Base-by-base conservation (phyloP, 2,329 filamentous ascomycete species). In the Thelonectria discophora region DNA sequence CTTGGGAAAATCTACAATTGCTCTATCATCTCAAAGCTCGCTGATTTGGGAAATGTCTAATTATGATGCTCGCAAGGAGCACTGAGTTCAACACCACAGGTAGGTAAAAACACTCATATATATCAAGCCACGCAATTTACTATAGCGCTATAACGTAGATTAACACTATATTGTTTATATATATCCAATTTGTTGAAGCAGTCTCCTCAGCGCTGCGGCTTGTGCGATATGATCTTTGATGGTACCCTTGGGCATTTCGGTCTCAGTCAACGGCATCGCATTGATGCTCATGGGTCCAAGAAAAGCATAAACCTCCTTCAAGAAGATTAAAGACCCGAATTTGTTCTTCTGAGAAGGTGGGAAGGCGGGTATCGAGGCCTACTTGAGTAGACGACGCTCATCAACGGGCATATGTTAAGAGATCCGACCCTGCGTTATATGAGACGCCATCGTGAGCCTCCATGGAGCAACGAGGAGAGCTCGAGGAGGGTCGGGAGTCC, bases 61-160 rank as follows among this genome's bases (percentile, higher is more conserved):
- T 1, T 1, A n/a, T 15, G 4, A 13, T 12, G 37, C 50, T 12
- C 50, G 54, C 32, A 8, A 11, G 15, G 15, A 2, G 9, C 20
- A 37, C 1, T 5, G 13, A n/a, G 1, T 11, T 15, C 1, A 6
- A 17, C 10, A 13, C 6, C 5, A 20, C n/a, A n/a, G n/a, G n/a
- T 12, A 13, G 24, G 24, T 24, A 24, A 11, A 7, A 17, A 10
- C 3, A 55, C 66, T 60, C 37, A 71, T 68, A 69, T 11, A 64
- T 24, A 12, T 71, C 69, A 0, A 69, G 69, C 2, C 69, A 43
- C 27, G 71, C 49, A 10, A 71, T n/a, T 34, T 0, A 63, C 13
- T 10, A 70, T 50, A 2, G 53, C 64, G 1, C 69, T 69, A 5
- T n/a, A 30, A 2, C 27, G 34, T 1, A 24, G 10, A 8, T 61